A percentile compares a stretch with the other conserved stretches of the same genome.
These are phyloP conservation scores for Globisporangium orthogonon DNA, from an alignment of 352 stramenopile species.

Conservation along the genomic window DNA sequence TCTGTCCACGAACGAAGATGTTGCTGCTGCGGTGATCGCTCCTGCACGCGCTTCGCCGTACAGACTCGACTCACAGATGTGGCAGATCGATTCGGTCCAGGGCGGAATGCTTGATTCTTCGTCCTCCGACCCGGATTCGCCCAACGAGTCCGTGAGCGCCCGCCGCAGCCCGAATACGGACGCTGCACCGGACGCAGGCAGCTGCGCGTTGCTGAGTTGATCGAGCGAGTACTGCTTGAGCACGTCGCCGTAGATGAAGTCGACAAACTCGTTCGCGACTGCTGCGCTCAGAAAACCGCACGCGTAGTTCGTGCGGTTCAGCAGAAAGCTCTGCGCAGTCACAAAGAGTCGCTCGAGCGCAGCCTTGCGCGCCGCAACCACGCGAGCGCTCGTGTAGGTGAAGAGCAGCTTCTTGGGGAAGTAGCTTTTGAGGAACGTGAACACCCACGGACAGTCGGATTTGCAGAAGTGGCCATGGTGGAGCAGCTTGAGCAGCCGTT, in stretches of 20 bases:
- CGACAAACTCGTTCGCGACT: slow-evolving; percentile 39
- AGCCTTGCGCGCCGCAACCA: slow-evolving; percentile 38
- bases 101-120: slow-evolving; percentile 23
- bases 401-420: slow-evolving; percentile 64
- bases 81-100: slow-evolving; percentile 19
- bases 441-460: slow-evolving; percentile 66
- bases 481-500: slow-evolving; percentile 52
- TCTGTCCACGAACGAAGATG: neutral
- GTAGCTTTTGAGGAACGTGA: slow-evolving; percentile 70
- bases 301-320: slow-evolving; percentile 51
- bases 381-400: slow-evolving; percentile 33
- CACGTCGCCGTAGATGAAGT: slow-evolving; percentile 61
- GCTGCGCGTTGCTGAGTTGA: slow-evolving; percentile 6
- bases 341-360: slow-evolving; percentile 54
- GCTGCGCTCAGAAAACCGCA: slow-evolving; percentile 28
- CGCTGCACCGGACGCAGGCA: slow-evolving; percentile 2
- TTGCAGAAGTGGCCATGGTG: slow-evolving; percentile 70
- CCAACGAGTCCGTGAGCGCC: slow-evolving; percentile 13
- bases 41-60: slow-evolving; percentile 34
- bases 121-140: slow-evolving; percentile 19
- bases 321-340: slow-evolving; percentile 47
- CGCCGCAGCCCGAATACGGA: neutral
- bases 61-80: slow-evolving; percentile 36
- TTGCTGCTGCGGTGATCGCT: neutral
- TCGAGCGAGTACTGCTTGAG: slow-evolving; percentile 40